Base-by-base conservation (phyloP, 805 yeast species). In the Candida ovalis region DNA sequence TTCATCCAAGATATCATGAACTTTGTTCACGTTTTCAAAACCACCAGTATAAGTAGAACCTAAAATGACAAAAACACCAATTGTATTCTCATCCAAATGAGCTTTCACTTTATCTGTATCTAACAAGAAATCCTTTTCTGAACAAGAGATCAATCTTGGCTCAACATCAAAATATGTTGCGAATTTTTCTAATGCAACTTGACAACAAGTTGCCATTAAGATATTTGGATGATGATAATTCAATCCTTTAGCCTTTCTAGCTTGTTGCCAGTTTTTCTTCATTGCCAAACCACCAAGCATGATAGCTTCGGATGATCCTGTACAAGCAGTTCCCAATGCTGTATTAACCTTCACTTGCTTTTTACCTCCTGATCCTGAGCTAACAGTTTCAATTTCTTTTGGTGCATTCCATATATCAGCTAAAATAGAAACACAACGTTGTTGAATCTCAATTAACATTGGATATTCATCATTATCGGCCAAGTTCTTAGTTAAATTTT, bases 381-480 rank as follows among this genome's bases (percentile, higher is more conserved):
- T 17, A 10, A 4, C 23, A 8, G 22, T 18, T 5, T 35, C 22
- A 17, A 35, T 18, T 21, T 35, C 38, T 15, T n/a, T 22, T 8
- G 84, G 84, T 10, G 89, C 91, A 61, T 88, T 72, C 97, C 97
- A 90, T 59, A 90, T 65, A 60, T 84, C 78, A 10, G 89, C 82
- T 51, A 90, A 63, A 57, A 90, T 90, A 22, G 89, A 78, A 49
- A 90, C 79, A 68, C 96, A 89, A 56, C 97, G 78, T 52, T 84
- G 77, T 52, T 91, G 95, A 51, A 88, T 62, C 49, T 85, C 92
- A 58, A 87, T 73, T 64, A 90, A 66, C 42, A 90, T 85, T 9
- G 97, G 97, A 65, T 90, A 90, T 72, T 90, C 97, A 64, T 91
- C 97, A 58, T 85, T 84, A 67, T 90, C 97, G 8, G 97, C 96